Evolutionary conservation across 768 basidiomycete species (phyloP), one percentile per base, ranked within the genome.

Genomic region (Collybiopsis confluens): DNA sequence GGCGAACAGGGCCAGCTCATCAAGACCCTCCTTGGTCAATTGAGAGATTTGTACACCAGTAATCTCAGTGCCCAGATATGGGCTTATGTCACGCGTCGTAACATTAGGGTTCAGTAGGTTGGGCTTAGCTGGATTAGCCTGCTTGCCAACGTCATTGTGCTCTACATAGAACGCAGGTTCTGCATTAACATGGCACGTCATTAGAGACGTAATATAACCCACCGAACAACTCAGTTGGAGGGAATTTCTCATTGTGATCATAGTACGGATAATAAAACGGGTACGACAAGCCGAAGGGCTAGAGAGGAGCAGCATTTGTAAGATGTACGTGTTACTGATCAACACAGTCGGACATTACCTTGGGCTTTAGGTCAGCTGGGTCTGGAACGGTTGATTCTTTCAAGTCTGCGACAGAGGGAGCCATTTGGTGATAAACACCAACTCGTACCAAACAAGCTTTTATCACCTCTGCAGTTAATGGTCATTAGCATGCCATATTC

Each of bases 61-160:
- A 55, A 81, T 58, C 54, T 80, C 77, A 4, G 79, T 78, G 21
- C 80, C 81, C 53, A 81, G 59, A 65, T 76, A 80, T 0, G 78
- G 79, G 62, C 71, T 76, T 47, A 83, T 58, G 52, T 81, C 60
- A 40, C 58, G 64, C 2, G 70, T 61, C 15, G 55, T 72, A 11
- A 69, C 66, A 54, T 74, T 73, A 33, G 71, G 58, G 4, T 59
- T 70, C 27, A 82, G 72, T 9, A 82, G 70, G 60, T 80, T 68
- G 28, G 79, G 79, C 57, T 82, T 82, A 30, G 71, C 65, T 49
- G 70, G 75, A 62, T 82, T 72, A 23, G 81, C 80, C 45, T 73
- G 73, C 6, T 62, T 52, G 24, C 79, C 79, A 8, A 75, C 70
- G 52, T 81, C 78, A 45, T 61, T 59, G 59, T 71, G 68, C 13